Conservation (phyloP, 1,284 basidiomycete species). For the Apiotrichum domesticum region DNA sequence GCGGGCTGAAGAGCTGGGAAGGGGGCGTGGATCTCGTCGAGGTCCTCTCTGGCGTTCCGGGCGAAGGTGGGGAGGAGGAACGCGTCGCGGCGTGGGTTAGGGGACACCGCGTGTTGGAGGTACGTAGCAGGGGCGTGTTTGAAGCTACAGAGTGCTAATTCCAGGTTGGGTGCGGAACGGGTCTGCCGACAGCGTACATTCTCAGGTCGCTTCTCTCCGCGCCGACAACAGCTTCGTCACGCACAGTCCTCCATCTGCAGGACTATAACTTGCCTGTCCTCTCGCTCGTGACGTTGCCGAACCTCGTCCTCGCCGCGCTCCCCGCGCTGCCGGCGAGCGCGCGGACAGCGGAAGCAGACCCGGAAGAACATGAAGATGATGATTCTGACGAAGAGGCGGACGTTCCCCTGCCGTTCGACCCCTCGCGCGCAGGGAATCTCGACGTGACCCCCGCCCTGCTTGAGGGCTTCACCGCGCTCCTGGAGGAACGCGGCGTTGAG, state of each 20-base stretch:
- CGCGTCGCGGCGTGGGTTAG: constrained; percentile 27
- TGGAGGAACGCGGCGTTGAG: constrained; percentile 55
- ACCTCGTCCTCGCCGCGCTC: constrained; percentile 63
- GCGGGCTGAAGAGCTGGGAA: constrained; percentile 97
- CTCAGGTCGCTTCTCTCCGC: constrained; percentile 57
- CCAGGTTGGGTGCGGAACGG: constrained; percentile 89
- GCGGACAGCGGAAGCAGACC: constrained; percentile 28
- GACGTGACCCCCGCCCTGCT: constrained; percentile 60
- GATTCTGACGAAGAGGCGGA: constrained; percentile 24
- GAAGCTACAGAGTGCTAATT: too few relatives aligned
- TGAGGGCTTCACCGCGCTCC: constrained; percentile 58
- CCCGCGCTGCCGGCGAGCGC: constrained; percentile 24
- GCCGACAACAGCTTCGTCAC: not conserved
- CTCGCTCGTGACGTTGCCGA: constrained; percentile 76
- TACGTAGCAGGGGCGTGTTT: constrained; percentile 29
- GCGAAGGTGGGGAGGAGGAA: constrained; percentile 4
- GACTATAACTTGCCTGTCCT: constrained; percentile 87
- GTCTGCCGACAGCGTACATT: constrained; percentile 71
- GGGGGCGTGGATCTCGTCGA: constrained; percentile 80
- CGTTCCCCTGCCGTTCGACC: constrained; percentile 12
- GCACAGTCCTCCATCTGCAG: constrained; percentile 71
- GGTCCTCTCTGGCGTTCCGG: constrained; percentile 15
- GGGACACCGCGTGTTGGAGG: constrained; percentile 61
- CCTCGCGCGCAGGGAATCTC: constrained; percentile 50
- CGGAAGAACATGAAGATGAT: constrained; percentile 30